phyloP scores from a whole-genome alignment of 2,329 filamentous ascomycete species.

The Claviceps sp. region DNA sequence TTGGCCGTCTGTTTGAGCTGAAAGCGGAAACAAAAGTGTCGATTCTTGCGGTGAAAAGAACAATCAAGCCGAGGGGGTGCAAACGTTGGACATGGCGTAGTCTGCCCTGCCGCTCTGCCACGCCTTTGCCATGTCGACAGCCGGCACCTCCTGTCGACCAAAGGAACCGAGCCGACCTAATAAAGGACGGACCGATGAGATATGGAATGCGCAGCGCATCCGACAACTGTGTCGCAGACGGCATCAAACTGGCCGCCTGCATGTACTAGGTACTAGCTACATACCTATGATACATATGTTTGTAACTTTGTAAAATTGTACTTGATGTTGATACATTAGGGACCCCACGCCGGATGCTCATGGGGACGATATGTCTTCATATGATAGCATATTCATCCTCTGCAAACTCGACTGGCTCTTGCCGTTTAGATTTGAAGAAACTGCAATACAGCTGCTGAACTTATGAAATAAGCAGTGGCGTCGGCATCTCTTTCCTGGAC shows the following conservation, averaged over 20 bases:
- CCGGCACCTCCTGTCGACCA: neutral
- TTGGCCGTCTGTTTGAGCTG: neutral
- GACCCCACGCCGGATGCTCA: too few relatives aligned
- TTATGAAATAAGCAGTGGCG: neutral
- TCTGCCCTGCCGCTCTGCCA: neutral
- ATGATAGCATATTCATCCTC: neutral
- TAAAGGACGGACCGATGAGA: neutral
- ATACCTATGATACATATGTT: too few relatives aligned
- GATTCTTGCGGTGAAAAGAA: neutral
- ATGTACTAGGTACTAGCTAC: too few relatives aligned
- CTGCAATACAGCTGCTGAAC: neutral
- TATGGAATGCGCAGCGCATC: neutral
- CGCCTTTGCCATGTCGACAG: neutral
- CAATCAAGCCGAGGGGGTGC: neutral
- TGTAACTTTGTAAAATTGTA: neutral
- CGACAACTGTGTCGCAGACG: neutral
- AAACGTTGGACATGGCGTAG: neutral
- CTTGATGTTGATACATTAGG: too few relatives aligned
- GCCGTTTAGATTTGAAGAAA: neutral
- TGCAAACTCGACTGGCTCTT: neutral
- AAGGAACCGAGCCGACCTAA: neutral
- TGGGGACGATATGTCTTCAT: neutral
- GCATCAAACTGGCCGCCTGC: neutral
- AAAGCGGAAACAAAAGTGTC: slow-evolving; percentile 1
- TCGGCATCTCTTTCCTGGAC: neutral